Conservation (phyloP, 768 basidiomycete species). For the Flagelloscypha sp. region DNA sequence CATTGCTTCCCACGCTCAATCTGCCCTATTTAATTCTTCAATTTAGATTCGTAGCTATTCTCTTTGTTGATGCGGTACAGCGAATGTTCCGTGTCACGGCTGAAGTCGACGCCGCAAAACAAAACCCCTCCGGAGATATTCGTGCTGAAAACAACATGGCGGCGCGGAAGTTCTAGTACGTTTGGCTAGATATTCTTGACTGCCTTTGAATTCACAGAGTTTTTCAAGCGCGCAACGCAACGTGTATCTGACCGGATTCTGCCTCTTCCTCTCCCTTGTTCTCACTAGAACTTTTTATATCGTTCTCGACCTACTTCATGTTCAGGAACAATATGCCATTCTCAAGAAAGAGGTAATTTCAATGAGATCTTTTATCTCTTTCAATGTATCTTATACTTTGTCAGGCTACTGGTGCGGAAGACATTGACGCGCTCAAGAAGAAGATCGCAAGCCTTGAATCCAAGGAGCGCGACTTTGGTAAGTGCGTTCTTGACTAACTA, state of each 20-base stretch:
- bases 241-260: constrained; percentile 88
- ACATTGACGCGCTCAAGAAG: constrained; percentile 62
- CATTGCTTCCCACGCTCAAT: constrained; percentile 2
- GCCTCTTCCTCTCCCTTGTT: constrained; percentile 91
- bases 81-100: constrained; percentile 80
- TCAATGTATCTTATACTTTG: background rate
- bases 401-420: constrained; percentile 37
- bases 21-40: constrained; percentile 2
- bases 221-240: constrained; percentile 72
- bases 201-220: background rate
- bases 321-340: constrained; percentile 81
- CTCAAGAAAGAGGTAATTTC: constrained; percentile 53
- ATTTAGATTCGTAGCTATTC: constrained; percentile 67
- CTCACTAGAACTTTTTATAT: constrained; percentile 91
- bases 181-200: constrained; percentile 9
- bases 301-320: constrained; percentile 82
- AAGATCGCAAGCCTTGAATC: constrained; percentile 50
- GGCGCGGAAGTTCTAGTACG: constrained; percentile 89
- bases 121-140: constrained; percentile 43
- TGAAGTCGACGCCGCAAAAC: constrained; percentile 62
- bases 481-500: constrained; percentile 9
- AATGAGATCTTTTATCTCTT: background rate
- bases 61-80: constrained; percentile 89
- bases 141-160: constrained; percentile 83
- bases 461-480: constrained; percentile 62